These are phyloP conservation scores for Salix udensis DNA, from an alignment of 345 rosid genomes.

Conservation along the genomic window DNA sequence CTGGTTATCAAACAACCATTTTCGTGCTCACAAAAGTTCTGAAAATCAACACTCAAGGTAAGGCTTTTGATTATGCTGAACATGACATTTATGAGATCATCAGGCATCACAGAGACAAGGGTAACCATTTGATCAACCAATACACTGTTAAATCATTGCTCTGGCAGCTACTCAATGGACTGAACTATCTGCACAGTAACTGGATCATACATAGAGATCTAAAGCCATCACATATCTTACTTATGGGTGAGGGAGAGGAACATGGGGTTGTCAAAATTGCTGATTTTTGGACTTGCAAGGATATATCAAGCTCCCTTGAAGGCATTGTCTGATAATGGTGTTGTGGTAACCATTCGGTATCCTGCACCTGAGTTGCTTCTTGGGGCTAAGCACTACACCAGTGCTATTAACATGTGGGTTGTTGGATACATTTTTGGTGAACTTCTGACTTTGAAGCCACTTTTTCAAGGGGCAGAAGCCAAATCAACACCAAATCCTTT, in stretches of 20 bases:
- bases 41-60: neutral
- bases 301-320: slow-evolving; percentile 92
- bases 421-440: slow-evolving; percentile 98
- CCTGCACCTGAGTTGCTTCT: slow-evolving; percentile 98
- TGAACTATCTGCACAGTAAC: slow-evolving; percentile 93
- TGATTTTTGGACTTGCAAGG: slow-evolving; percentile 96
- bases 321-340: slow-evolving; percentile 84
- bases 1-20: neutral
- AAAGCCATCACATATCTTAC: slow-evolving; percentile 96
- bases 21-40: neutral
- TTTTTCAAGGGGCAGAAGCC: slow-evolving; percentile 94
- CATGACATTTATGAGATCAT: slow-evolving; percentile 94
- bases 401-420: slow-evolving; percentile 99
- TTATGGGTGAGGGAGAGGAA: slow-evolving; percentile 98
- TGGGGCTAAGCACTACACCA: slow-evolving; percentile 94
- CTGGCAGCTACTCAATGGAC: slow-evolving; percentile 96
- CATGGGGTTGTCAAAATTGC: slow-evolving; percentile 93
- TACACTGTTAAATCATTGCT: slow-evolving; percentile 90
- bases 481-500: slow-evolving; percentile 81
- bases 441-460: slow-evolving; percentile 86
- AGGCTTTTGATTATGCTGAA: slow-evolving; percentile 81
- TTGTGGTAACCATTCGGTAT: slow-evolving; percentile 98
- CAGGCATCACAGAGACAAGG: slow-evolving; percentile 89
- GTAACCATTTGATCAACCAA: slow-evolving; percentile 51
- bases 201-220: slow-evolving; percentile 99